Evolutionary conservation across 768 basidiomycete genomes (phyloP).

Genomic region (Xerocomellus intermedius): DNA sequence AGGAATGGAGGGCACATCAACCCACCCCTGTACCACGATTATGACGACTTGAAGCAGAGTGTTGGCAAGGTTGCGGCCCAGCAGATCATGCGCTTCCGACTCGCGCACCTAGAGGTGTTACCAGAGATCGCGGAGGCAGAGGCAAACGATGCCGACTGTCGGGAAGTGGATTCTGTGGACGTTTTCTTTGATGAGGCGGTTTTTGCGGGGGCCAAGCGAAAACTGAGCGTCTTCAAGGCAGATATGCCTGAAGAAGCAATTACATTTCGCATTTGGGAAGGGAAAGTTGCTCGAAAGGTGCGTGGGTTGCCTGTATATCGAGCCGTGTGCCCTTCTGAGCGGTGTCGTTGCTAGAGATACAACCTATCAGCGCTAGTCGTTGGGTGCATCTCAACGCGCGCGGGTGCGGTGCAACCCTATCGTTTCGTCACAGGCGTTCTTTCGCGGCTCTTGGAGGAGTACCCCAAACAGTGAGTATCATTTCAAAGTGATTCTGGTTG

Average conservation of each 20-base stretch:
- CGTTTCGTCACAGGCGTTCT: constrained; percentile 63
- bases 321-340: neutral
- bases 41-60: constrained; percentile 36
- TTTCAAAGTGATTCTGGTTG: constrained; percentile 7
- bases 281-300: constrained; percentile 36
- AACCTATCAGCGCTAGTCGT: constrained; percentile 44
- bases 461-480: constrained; percentile 37
- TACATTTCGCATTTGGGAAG: constrained; percentile 28
- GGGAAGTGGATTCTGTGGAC: constrained; percentile 34
- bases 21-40: constrained; percentile 48
- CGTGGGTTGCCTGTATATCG: constrained; percentile 2
- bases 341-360: constrained; percentile 40
- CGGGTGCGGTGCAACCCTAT: constrained; percentile 69
- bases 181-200: constrained; percentile 32
- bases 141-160: constrained; percentile 25
- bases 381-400: constrained; percentile 53
- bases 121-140: constrained; percentile 32
- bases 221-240: constrained; percentile 42
- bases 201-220: constrained; percentile 41
- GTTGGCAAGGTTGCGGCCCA: constrained; percentile 40
- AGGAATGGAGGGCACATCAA: constrained; percentile 55
- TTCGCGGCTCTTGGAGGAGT: constrained; percentile 47
- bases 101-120: constrained; percentile 36
- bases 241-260: constrained; percentile 53
- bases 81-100: constrained; percentile 40